phyloP scores from a whole-genome alignment of 139 green algal species.

The Coelastrella sp. region DNA sequence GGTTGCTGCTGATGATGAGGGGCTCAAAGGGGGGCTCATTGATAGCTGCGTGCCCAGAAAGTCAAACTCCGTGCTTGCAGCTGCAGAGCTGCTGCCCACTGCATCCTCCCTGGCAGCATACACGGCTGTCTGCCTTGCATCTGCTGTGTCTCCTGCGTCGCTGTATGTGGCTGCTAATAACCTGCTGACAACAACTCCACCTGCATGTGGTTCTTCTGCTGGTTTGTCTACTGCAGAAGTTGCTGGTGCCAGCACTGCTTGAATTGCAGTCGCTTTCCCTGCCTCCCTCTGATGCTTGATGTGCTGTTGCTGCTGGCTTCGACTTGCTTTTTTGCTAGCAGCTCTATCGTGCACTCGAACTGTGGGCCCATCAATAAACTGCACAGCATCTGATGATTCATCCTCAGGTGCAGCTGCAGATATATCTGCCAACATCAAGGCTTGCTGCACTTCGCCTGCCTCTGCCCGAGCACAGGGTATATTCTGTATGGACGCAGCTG shows the following conservation, averaged over 20 bases:
- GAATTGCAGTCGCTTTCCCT: not conserved
- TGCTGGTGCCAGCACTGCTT: not conserved
- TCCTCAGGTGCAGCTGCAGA: not conserved
- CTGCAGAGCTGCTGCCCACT: not conserved
- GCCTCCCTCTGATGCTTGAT: not conserved
- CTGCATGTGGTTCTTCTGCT: not conserved
- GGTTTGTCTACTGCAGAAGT: not conserved
- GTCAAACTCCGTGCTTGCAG: not conserved
- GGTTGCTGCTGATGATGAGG: not conserved
- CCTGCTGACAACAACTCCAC: not conserved
- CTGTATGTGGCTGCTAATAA: not conserved
- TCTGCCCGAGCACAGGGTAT: not conserved
- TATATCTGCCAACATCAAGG: too few species aligned
- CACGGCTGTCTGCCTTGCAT: not conserved
- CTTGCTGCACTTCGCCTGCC: too few species aligned
- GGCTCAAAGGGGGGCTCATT: constrained; percentile 1
- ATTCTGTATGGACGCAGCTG: not conserved
- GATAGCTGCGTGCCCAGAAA: constrained; percentile 16
- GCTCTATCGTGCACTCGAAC: too few species aligned
- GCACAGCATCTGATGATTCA: not conserved
- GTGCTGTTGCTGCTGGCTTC: not conserved
- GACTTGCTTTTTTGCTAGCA: not conserved
- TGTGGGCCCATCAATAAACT: too few species aligned
- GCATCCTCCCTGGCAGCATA: not conserved
- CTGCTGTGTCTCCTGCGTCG: not conserved